Conservation (phyloP, 176 grass and related monocot species). For the Juncus effusus region DNA sequence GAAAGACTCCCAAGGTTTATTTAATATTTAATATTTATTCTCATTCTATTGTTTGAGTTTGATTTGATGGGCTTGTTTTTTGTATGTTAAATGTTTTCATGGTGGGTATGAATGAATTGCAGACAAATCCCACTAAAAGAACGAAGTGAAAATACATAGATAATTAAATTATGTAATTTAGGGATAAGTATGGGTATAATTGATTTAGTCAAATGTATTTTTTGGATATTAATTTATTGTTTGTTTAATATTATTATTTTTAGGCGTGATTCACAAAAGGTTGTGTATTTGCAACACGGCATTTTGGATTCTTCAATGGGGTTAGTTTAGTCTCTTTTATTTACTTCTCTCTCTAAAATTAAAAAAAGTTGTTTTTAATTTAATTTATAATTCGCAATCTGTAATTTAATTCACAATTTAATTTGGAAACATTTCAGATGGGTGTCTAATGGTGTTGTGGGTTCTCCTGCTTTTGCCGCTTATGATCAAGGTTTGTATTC, state of each 20-base stretch:
- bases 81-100: too few relatives aligned
- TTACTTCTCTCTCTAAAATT: too few relatives aligned
- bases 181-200: too few relatives aligned
- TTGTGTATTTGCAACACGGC: conserved; percentile 88
- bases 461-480: conserved; percentile 96
- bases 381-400: not conserved
- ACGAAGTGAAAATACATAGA: too few relatives aligned
- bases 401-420: not conserved
- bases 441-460: conserved; percentile 97
- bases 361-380: too few relatives aligned
- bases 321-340: conserved; percentile 41
- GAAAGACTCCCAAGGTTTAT: conserved; percentile 90
- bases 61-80: too few relatives aligned
- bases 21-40: not conserved
- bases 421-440: conserved; percentile 46
- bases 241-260: conserved; percentile 29
- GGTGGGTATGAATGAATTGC: too few relatives aligned
- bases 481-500: conserved; percentile 82
- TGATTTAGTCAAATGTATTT: too few relatives aligned
- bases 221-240: conserved; percentile 17
- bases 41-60: not conserved
- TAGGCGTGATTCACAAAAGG: conserved; percentile 85
- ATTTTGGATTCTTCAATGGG: conserved; percentile 98
- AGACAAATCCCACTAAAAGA: too few relatives aligned
- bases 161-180: too few relatives aligned